Base-by-base conservation (phyloP, 805 yeast species). In the Monosporozyma solicola region DNA sequence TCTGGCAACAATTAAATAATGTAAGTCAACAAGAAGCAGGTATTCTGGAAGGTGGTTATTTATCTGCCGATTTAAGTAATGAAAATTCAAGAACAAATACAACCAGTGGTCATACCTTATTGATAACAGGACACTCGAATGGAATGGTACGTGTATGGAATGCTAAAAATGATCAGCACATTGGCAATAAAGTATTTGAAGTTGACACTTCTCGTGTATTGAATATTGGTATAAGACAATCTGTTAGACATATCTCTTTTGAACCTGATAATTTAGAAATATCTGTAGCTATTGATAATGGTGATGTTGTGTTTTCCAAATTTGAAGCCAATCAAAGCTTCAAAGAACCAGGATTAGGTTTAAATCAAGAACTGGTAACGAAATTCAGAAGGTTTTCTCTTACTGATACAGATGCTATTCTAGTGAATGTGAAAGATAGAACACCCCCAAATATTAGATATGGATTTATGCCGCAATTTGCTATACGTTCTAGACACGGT, bases 91-190 rank as follows among this genome's bases (percentile, higher is more conserved):
- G 75, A 32, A 74, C 77, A 22, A 72, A 71, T 31, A 67, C 75
- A 44, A 75, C 81, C 45, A 70, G 76, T 2, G 67, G 72, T 22
- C 74, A 85, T 41, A 79, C 84, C 3, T 78, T 79, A 13, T 73
- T 91, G 45, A 82, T 89, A 1, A 83, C 96, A 0, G 98, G 97
- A 0, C 96, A 94, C 63, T 79, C 83, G 37, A 85, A 84, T 65
- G 98, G 97, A 0, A 78, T 83, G 43, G 80, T 94, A 0, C 76
- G 97, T 50, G 74, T 92, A 9, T 84, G 91, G 82, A 96, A 92
- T 68, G 83, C 89, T 0, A 82, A 95, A 0, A 80, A 83, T 54
- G 85, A 86, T 22, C 96, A 87, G 56, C 61, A 82, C 4, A 81
- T 76, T 53, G 82, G 82, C 39, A 70, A 78, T 9, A 72, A 78